Percentiles rank a stretch among this genome's conserved stretches.
phyloP scores from a whole-genome alignment of 2,329 filamentous ascomycete genomes.

The Ilyonectria destructans region DNA sequence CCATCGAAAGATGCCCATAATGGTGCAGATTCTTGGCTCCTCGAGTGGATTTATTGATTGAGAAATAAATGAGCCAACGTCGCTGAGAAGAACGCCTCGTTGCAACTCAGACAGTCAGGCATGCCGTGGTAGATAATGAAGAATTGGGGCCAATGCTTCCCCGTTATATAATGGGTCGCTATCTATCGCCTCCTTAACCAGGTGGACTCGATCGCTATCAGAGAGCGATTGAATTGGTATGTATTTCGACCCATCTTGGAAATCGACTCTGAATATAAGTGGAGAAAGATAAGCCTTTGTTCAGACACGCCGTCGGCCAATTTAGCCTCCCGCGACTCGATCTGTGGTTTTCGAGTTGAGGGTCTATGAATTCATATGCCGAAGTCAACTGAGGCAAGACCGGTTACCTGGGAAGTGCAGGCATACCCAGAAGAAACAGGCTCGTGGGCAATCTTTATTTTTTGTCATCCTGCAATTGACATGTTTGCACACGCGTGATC shows the following conservation, averaged over 20 bases:
- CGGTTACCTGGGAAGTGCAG: no score
- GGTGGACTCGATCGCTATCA: background rate
- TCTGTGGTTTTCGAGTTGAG: background rate
- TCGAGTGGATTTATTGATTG: no score
- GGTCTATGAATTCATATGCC: background rate
- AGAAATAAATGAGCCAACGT: no score
- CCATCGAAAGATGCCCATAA: background rate
- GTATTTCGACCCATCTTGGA: background rate
- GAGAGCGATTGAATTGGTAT: background rate
- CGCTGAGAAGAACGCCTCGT: background rate
- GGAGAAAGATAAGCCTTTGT: conserved; percentile 1
- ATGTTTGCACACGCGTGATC: background rate
- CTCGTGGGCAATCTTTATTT: background rate
- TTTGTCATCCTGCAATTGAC: background rate
- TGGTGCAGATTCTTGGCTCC: no score
- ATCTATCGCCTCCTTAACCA: background rate
- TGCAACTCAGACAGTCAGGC: background rate
- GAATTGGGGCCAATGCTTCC: background rate
- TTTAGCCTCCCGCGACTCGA: background rate
- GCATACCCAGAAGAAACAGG: no score
- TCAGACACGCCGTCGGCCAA: background rate
- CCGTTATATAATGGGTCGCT: background rate
- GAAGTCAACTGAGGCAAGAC: no score
- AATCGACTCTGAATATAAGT: background rate
- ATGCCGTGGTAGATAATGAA: background rate